Percentiles rank a stretch among this genome's conserved stretches.
Evolutionary conservation across 1,139 yeast species (phyloP).

Genomic region (Debaryomyces udenii): DNA sequence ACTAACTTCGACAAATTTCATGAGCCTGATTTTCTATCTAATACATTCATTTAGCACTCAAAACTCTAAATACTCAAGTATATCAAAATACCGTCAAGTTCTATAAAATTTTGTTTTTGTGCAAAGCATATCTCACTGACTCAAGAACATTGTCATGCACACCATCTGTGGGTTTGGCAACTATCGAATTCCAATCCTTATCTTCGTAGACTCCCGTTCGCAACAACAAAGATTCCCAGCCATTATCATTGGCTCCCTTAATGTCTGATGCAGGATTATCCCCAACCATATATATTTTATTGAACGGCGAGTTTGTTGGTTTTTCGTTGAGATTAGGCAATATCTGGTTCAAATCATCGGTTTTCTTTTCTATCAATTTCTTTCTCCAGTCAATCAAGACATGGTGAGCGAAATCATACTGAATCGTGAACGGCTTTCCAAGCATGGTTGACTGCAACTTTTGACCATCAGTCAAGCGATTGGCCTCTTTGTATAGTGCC

Average conservation of each 20-base stretch:
- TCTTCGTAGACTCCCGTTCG: conserved; percentile 86
- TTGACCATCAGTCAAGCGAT: conserved; percentile 42
- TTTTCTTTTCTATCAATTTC: conserved; percentile 29
- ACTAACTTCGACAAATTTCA: no score
- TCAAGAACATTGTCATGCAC: conserved; percentile 51
- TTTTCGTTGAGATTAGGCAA: conserved; percentile 41
- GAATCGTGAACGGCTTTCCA: conserved; percentile 83
- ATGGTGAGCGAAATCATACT: conserved; percentile 83
- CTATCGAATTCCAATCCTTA: conserved; percentile 52
- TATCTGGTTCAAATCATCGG: conserved; percentile 22
- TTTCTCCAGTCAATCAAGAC: conserved; percentile 63
- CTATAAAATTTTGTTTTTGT: conserved; percentile 7
- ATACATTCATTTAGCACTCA: no score
- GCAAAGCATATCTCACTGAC: conserved; percentile 34
- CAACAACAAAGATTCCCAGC: conserved; percentile 86
- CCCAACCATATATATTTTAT: conserved; percentile 85
- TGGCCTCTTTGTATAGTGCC: conserved; percentile 60
- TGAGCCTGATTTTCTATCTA: no score
- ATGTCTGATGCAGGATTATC: conserved; percentile 95
- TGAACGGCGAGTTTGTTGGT: conserved; percentile 48
- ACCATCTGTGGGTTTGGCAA: conserved; percentile 51
- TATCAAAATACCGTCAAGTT: no score
- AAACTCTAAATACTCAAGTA: no score
- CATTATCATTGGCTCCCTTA: conserved; percentile 80
- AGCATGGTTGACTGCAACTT: conserved; percentile 59